Conservation (phyloP, 2,329 filamentous ascomycete genomes). For the Erysiphe pulchra region DNA sequence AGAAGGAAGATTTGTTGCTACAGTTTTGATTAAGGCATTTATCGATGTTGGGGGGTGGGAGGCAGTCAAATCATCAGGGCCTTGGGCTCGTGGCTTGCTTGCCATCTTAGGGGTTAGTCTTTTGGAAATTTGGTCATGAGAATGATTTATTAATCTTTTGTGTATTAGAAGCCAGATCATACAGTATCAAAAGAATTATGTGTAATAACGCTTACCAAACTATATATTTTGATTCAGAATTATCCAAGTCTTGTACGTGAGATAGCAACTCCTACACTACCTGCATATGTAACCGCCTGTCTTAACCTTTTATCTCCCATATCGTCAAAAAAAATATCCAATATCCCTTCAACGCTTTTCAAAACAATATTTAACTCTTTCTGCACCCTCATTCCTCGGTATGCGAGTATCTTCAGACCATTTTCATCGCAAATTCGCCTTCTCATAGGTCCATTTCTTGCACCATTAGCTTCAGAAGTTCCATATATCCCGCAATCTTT, state of each 20-base stretch:
- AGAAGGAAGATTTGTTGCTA: conserved; percentile 53
- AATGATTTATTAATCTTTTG: too few relatives aligned
- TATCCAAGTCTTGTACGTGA: conserved; percentile 68
- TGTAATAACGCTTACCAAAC: conserved; percentile 53
- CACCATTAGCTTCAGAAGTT: conserved; percentile 31
- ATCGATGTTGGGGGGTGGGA: conserved; percentile 73
- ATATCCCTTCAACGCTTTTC: conserved; percentile 24
- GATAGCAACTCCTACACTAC: conserved; percentile 61
- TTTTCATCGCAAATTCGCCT: conserved; percentile 41
- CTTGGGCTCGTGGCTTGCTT: conserved; percentile 57
- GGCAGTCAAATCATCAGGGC: conserved; percentile 41
- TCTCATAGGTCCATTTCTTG: conserved; percentile 32
- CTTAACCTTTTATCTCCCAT: conserved; percentile 33
- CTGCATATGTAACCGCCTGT: conserved; percentile 47
- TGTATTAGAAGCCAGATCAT: conserved; percentile 46
- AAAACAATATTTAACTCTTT: conserved; percentile 50
- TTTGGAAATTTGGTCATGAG: background rate
- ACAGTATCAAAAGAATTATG: conserved; percentile 48
- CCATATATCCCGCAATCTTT: conserved; percentile 24
- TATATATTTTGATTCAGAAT: conserved; percentile 60
- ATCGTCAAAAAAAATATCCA: conserved; percentile 15
- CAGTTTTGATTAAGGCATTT: conserved; percentile 53
- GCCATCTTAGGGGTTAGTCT: conserved; percentile 31
- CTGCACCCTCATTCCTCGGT: conserved; percentile 45
- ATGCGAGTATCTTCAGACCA: conserved; percentile 62